Evolutionary conservation across 2,329 filamentous ascomycete genomes (phyloP).

Genomic region (Aquanectria penicillioides): DNA sequence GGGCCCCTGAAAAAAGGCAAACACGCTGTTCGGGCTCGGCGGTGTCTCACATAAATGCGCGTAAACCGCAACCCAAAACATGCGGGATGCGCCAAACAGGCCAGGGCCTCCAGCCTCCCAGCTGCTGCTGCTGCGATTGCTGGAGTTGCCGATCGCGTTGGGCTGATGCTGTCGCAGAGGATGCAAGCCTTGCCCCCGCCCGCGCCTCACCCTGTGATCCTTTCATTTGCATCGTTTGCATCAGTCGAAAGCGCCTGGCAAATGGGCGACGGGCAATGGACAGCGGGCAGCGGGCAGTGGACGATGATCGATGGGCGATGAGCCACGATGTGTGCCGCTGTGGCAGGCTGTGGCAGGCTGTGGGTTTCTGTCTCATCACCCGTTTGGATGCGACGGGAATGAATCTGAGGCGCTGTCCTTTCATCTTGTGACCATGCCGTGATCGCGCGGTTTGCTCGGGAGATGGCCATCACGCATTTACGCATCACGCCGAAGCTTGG

Average conservation of each 20-base stretch:
- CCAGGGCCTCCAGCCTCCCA: neutral
- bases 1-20: neutral
- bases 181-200: neutral
- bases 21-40: neutral
- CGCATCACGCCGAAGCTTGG: neutral
- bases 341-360: neutral
- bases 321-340: neutral
- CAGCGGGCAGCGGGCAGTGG: neutral
- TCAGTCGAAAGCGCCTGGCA: too few relatives aligned
- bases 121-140: neutral
- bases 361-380: conserved; percentile 3
- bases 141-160: too few relatives aligned
- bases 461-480: too few relatives aligned
- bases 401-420: neutral
- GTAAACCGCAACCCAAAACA: too few relatives aligned
- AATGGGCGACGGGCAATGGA: neutral
- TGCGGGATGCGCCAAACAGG: neutral
- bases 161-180: neutral
- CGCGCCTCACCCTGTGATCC: neutral
- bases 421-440: conserved; percentile 1
- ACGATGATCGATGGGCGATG: neutral
- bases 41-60: conserved; percentile 8
- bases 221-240: too few relatives aligned
- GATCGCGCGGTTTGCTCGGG: neutral
- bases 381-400: conserved; percentile 3